These are phyloP conservation scores for Colletotrichum spinosum DNA, from an alignment of 2,329 filamentous ascomycete genomes.

Conservation along the genomic window DNA sequence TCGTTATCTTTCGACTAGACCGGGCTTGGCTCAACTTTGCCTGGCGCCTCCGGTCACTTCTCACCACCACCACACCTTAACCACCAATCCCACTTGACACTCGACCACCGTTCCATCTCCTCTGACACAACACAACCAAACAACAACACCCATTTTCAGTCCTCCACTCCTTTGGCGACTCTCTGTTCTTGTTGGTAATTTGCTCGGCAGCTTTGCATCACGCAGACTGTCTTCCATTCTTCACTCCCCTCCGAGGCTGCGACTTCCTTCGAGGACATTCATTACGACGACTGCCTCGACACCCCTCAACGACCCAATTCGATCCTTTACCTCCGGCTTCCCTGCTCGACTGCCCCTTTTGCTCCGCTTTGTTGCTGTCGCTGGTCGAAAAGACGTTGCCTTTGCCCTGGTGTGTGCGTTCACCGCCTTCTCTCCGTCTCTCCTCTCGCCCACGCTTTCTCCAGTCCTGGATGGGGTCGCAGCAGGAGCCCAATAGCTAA, in stretches of 20 bases:
- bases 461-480: conserved; percentile 34
- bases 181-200: conserved; percentile 31
- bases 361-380: conserved; percentile 32
- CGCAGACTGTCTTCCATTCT: not conserved
- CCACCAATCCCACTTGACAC: not conserved
- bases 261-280: conserved; percentile 10
- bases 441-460: conserved; percentile 25
- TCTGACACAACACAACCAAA: conserved; percentile 8
- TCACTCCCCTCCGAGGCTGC: not conserved
- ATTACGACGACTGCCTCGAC: conserved; percentile 1
- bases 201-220: conserved; percentile 6
- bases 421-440: conserved; percentile 34
- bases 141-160: not conserved
- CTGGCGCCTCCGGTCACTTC: conserved; percentile 28
- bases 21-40: conserved; percentile 13
- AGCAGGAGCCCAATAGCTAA: conserved; percentile 32
- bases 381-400: conserved; percentile 33
- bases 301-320: conserved; percentile 26
- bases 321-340: conserved; percentile 35
- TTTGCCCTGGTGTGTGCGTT: conserved; percentile 37
- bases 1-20: conserved; percentile 32
- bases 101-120: not conserved
- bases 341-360: conserved; percentile 27
- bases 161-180: conserved; percentile 32
- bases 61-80: conserved; percentile 19